A percentile compares a stretch with the other conserved stretches of the same genome.
Evolutionary conservation across 441 rosid genomes (phyloP).

Genomic region (Pelargonium australe): DNA sequence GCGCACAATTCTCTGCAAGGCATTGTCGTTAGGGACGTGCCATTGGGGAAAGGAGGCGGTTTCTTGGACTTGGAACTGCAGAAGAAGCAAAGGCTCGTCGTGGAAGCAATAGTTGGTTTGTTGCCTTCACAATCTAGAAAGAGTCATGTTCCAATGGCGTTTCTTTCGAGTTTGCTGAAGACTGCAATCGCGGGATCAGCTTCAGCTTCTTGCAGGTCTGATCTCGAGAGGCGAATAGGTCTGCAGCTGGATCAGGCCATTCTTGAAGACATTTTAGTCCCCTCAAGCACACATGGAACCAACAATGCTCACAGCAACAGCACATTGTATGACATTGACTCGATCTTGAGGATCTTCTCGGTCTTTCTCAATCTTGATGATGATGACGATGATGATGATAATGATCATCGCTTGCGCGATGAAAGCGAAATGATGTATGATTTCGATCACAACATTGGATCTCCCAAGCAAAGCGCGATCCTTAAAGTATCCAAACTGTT

Average conservation of each 20-base stretch:
- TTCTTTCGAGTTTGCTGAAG: slow-evolving; percentile 75
- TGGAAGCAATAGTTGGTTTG: slow-evolving; percentile 79
- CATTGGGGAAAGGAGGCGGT: slow-evolving; percentile 49
- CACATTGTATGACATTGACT: slow-evolving; percentile 81
- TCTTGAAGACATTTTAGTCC: slow-evolving; percentile 84
- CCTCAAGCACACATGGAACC: slow-evolving; percentile 29
- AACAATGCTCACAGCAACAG: slow-evolving; percentile 20
- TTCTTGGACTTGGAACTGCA: slow-evolving; percentile 31
- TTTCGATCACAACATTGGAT: slow-evolving; percentile 56
- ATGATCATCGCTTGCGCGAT: slow-evolving; percentile 59
- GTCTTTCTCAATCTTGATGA: slow-evolving; percentile 90
- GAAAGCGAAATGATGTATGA: slow-evolving; percentile 85
- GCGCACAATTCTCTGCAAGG: slow-evolving; percentile 78
- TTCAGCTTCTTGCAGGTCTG: slow-evolving; percentile 63
- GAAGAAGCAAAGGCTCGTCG: slow-evolving; percentile 60
- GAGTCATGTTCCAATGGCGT: slow-evolving; percentile 74
- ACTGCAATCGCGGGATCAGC: slow-evolving; percentile 84
- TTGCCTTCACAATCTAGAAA: slow-evolving; percentile 63
- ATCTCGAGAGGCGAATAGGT: slow-evolving; percentile 86
- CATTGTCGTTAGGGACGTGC: slow-evolving; percentile 49
- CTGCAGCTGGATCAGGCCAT: slow-evolving; percentile 85
- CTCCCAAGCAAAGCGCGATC: slow-evolving; percentile 78
- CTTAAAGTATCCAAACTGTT: slow-evolving; percentile 78
- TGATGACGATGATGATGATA: slow-evolving; percentile 72
- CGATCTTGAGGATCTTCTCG: slow-evolving; percentile 81